Percentiles rank a stretch among this genome's conserved stretches.
These are phyloP conservation scores for Aspergillus persii DNA, from an alignment of 2,329 filamentous ascomycete species.

Conservation along the genomic window DNA sequence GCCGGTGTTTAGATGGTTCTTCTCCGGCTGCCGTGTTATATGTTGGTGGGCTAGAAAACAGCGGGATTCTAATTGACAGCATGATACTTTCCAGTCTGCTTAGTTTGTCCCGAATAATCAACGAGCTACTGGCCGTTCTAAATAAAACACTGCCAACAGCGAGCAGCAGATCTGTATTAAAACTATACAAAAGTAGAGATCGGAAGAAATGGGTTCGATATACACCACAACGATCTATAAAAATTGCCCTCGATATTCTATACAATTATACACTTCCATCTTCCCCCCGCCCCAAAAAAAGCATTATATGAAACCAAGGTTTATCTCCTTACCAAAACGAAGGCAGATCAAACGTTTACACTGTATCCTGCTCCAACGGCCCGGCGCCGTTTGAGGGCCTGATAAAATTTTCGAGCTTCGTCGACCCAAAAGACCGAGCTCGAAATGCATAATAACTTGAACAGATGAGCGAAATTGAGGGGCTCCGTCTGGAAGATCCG, in stretches of 20 bases:
- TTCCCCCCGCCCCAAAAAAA: background rate
- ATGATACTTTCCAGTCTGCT: too few relatives aligned
- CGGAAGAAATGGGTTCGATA: background rate
- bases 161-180: background rate
- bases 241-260: background rate
- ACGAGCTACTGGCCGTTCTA: background rate
- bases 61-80: too few relatives aligned
- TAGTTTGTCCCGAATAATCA: too few relatives aligned
- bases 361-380: slow-evolving; percentile 40
- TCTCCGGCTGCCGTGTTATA: too few relatives aligned
- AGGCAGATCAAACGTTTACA: slow-evolving; percentile 34
- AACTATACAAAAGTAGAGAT: background rate
- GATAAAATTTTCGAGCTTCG: slow-evolving; percentile 74
- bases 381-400: slow-evolving; percentile 29
- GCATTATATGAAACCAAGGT: background rate
- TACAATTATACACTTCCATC: background rate
- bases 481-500: slow-evolving; percentile 95
- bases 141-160: background rate
- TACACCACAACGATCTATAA: background rate
- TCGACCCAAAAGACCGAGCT: slow-evolving; percentile 96
- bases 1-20: too few relatives aligned
- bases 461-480: slow-evolving; percentile 69
- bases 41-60: too few relatives aligned
- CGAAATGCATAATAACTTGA: slow-evolving; percentile 70
- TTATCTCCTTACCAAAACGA: slow-evolving; percentile 7